Evolutionary conservation across 306 rosid genomes (phyloP).

Genomic region (Inga leiocalycina): DNA sequence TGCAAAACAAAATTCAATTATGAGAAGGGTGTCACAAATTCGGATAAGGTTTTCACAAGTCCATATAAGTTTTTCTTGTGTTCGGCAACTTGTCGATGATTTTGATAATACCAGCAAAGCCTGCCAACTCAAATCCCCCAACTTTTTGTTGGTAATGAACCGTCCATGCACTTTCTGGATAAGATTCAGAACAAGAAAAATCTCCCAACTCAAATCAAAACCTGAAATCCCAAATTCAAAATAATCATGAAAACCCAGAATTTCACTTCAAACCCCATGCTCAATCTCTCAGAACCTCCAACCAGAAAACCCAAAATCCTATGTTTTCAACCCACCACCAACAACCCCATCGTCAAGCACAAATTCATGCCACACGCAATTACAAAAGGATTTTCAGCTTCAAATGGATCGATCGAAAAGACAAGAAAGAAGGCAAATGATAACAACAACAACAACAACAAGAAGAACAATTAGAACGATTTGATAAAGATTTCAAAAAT

Average conservation of each 20-base stretch:
- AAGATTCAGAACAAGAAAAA: conserved; percentile 48
- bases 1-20: too few relatives aligned
- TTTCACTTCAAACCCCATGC: conserved; percentile 43
- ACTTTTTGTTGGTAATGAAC: background rate
- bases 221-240: background rate
- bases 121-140: too few relatives aligned
- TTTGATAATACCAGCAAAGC: too few relatives aligned
- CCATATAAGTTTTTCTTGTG: too few relatives aligned
- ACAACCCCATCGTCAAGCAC: conserved; percentile 1
- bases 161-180: conserved; percentile 54
- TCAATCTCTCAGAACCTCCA: conserved; percentile 41
- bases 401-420: background rate
- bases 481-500: conserved; percentile 51
- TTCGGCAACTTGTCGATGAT: too few relatives aligned
- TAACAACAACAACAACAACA: background rate
- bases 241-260: conserved; percentile 63
- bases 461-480: background rate
- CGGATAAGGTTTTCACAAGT: too few relatives aligned
- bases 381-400: conserved; percentile 48
- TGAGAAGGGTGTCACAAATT: too few relatives aligned
- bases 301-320: conserved; percentile 52
- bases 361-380: conserved; percentile 42
- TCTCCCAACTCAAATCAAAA: conserved; percentile 10
- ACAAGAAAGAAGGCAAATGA: conserved; percentile 26
- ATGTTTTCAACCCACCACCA: conserved; percentile 24